Evolutionary conservation across 441 rosid species (phyloP).

Genomic region (Cnidoscolus chayamansa): DNA sequence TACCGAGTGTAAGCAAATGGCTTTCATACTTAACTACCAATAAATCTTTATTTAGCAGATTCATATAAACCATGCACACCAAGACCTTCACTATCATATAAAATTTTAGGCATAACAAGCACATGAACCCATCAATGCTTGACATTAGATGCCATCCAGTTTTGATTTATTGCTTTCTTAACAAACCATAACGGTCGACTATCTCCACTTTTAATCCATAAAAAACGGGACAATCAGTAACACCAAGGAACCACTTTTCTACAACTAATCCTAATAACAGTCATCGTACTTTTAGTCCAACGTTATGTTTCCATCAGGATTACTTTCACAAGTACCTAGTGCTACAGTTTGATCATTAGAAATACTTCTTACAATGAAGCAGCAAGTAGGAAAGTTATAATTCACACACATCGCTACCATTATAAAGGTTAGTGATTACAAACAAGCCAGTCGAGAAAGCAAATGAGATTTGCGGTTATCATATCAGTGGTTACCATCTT

Average conservation of each 20-base stretch:
- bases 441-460: constrained; percentile 49
- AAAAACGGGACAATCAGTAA: background rate
- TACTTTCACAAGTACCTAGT: constrained; percentile 59
- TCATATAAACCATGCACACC: no score
- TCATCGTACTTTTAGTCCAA: constrained; percentile 26
- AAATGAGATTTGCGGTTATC: constrained; percentile 54
- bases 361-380: constrained; percentile 39
- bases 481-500: constrained; percentile 89
- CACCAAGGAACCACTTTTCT: constrained; percentile 23
- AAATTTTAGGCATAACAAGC: no score
- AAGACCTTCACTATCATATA: no score
- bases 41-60: no score
- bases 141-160: constrained; percentile 6
- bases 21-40: no score
- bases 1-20: no score
- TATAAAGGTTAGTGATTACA: constrained; percentile 76
- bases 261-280: constrained; percentile 33
- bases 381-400: constrained; percentile 43
- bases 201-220: background rate
- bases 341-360: constrained; percentile 56
- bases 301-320: constrained; percentile 39
- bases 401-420: constrained; percentile 66
- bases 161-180: background rate
- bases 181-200: background rate
- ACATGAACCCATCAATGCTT: no score